These are phyloP conservation scores for Fusarium concolor DNA, from an alignment of 2,329 filamentous ascomycete species.

Conservation along the genomic window DNA sequence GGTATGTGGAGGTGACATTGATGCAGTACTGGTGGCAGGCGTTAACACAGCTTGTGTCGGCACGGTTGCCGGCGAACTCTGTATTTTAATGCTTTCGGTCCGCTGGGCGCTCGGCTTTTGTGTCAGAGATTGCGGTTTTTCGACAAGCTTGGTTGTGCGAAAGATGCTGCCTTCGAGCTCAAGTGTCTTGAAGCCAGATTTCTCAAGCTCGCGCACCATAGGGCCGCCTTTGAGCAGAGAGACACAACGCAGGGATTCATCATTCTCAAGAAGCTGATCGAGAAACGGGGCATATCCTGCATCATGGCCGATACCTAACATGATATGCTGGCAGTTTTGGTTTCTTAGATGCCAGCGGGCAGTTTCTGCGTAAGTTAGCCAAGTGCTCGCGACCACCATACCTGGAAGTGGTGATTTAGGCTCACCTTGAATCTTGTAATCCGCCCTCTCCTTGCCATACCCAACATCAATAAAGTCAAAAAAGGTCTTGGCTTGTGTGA, in stretches of 20 bases:
- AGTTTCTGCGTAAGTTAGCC: slow-evolving; percentile 54
- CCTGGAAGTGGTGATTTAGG: not conserved
- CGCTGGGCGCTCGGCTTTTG: slow-evolving; percentile 4
- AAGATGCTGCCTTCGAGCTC: slow-evolving; percentile 63
- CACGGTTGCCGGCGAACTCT: slow-evolving; percentile 10
- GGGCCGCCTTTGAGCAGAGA: slow-evolving; percentile 66
- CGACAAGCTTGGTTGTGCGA: slow-evolving; percentile 63
- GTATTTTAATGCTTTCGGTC: slow-evolving; percentile 4
- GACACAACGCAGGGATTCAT: slow-evolving; percentile 57
- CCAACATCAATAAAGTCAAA: slow-evolving; percentile 75
- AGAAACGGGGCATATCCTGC: slow-evolving; percentile 70
- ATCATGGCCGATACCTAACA: slow-evolving; percentile 72
- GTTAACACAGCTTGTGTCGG: slow-evolving; percentile 35
- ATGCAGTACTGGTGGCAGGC: slow-evolving; percentile 44
- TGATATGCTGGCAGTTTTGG: slow-evolving; percentile 69
- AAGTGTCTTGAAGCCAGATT: slow-evolving; percentile 60
- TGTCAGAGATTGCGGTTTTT: slow-evolving; percentile 43
- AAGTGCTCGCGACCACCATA: not conserved
- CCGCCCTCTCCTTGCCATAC: slow-evolving; percentile 67
- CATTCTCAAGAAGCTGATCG: slow-evolving; percentile 63
- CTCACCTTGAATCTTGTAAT: slow-evolving; percentile 70
- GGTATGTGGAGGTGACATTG: slow-evolving; percentile 40
- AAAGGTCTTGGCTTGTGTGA: slow-evolving; percentile 67
- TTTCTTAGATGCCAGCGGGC: slow-evolving; percentile 69
- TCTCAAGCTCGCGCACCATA: slow-evolving; percentile 61